Evolutionary conservation across 202 grass and related monocot species (phyloP), one percentile per base, ranked within the genome.

Genomic region (Bolboschoenoplectus hybrid): DNA sequence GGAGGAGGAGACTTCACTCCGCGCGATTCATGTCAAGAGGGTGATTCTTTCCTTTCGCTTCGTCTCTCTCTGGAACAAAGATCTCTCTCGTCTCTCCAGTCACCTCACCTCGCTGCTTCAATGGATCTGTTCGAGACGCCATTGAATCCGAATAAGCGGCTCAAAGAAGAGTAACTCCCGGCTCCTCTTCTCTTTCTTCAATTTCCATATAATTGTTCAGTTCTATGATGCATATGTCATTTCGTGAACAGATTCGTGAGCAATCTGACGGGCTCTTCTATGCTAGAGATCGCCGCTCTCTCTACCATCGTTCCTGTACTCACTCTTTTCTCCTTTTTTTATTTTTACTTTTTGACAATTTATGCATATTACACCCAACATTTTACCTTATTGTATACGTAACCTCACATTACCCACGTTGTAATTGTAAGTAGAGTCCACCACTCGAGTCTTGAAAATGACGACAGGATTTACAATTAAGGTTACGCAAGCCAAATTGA

Each of bases 271-370:
- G 93, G 96, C 47, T 91, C 96, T 56, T 98, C 93, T 20, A 85
- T 95, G 58, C 9, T 86, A 44, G 96, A 98, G 89, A 94, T 98
- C 44, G 90, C 86, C 6, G 90, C 87, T 10, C 90, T 98, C 50
- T 94, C 96, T 57, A 87, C 87, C 36, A 89, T 95, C n/a, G 86
- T 98, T 52, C 95, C 93, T 70, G 95, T 98, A 85, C 81, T n/a
- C 62, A 26, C 65, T 68, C 69, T 41, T 84, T 51, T 68, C 69
- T 67, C 5, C 7, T 38, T 69, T 53, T 69, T 73, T 14, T 35
- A 7, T 34, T 65, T 8, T 65, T 35, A 36, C 7, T 41, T 61
- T 64, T 69, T 47, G 17, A 50, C 17, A 53, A 2, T 36, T 57
- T 78, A 56, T 78, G 50, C 74, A 38, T 9, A 17, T 78, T 78